Evolutionary conservation across 768 basidiomycete species (phyloP).

Genomic region (Udeniomyces megalosporus): DNA sequence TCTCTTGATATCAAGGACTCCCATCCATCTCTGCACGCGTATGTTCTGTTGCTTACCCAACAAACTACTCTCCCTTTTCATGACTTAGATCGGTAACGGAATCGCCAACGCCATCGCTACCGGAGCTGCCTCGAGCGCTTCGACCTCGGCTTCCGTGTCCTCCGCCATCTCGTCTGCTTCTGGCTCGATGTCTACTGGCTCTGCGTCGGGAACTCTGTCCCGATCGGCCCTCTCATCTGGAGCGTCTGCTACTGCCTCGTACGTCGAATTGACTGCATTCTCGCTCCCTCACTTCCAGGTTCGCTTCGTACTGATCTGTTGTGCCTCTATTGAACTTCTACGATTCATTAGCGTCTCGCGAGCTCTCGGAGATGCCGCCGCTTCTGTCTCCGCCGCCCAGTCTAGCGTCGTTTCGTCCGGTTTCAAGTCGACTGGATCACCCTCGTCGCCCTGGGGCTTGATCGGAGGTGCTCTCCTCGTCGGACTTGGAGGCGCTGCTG

Average conservation of each 20-base stretch:
- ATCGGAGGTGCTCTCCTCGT: too few species aligned
- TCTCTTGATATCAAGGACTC: too few species aligned
- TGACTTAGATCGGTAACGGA: background rate
- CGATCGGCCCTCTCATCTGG: background rate
- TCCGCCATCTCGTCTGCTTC: background rate
- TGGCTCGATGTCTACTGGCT: background rate
- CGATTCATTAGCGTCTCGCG: too few species aligned
- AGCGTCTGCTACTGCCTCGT: too few species aligned
- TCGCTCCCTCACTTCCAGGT: too few species aligned
- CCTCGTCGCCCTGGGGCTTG: background rate
- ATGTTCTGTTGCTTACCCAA: too few species aligned
- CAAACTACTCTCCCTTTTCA: background rate
- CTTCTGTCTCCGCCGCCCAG: background rate
- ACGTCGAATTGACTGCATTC: too few species aligned
- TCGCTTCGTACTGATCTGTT: too few species aligned
- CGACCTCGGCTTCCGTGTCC: background rate
- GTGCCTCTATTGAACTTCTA: too few species aligned
- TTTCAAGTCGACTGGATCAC: background rate
- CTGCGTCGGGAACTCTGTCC: too few species aligned
- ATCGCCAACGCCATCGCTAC: background rate
- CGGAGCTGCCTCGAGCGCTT: background rate
- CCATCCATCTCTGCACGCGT: too few species aligned
- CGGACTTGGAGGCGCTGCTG: too few species aligned
- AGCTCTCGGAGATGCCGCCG: background rate
- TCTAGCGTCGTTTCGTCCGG: background rate